Evolutionary conservation across 2,329 filamentous ascomycete species (phyloP), one percentile per base, ranked within the genome.

Genomic region (Diaporthe vexans): DNA sequence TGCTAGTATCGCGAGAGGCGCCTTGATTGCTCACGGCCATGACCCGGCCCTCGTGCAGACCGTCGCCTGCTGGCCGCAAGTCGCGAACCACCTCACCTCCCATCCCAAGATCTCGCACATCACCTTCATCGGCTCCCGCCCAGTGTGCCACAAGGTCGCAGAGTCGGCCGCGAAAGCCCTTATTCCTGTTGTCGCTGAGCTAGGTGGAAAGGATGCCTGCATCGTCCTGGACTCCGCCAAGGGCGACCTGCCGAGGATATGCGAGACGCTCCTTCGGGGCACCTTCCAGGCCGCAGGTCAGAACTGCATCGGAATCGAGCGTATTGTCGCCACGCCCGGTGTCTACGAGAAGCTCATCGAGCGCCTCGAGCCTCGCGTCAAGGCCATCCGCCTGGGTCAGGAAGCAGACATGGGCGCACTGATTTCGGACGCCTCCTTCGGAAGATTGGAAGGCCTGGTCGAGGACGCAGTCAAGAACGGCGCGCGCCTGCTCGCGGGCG

Each of bases 291-390:
- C 95, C 69, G 93, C 95, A 21, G 97, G 97, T 1, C 97, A 99
- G 83, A 99, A 99, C 85, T 99, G 97, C 84, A 96, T 99, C 81
- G 97, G 97, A 72, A 96, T 98, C 78, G 97, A 99, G 85, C 94
- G 97, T 73, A 92, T 98, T 80, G 92, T 98, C 78, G 94, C 93
- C 33, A 89, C 94, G 21, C 92, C 94, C 1, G 86, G 85, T n/a
- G 88, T 94, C 69, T 97, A 98, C 85, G 88, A 93, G 76, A 87
- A 87, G 73, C 89, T 99, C 29, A 85, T 98, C 70, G 83, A 87
- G 7, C 87, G 91, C 75, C 90, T 99, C 26, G 89, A 91, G 69
- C 92, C 94, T 15, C 92, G 93, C 76, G 94, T 98, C 77, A 88
- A 88, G 76, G 88, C 89, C 15, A 87, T 99, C 21, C 92, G 94